These are phyloP conservation scores for Fusarium miscanthi DNA, from an alignment of 2,329 filamentous ascomycete genomes.

Conservation along the genomic window DNA sequence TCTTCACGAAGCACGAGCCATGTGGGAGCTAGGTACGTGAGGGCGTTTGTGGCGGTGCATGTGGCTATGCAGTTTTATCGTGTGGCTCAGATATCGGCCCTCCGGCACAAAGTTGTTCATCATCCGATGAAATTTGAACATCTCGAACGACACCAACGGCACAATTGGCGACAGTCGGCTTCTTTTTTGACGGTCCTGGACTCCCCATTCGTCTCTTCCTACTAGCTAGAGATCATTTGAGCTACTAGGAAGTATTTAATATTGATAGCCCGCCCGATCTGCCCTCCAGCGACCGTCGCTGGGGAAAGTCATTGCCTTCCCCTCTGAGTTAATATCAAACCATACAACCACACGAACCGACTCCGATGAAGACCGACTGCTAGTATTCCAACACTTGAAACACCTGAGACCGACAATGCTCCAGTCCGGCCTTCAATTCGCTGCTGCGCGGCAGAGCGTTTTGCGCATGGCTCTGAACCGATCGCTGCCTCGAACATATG, in stretches of 20 bases:
- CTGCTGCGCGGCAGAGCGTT: constrained; percentile 45
- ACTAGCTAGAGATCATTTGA: constrained; percentile 15
- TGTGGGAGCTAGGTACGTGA: constrained; percentile 28
- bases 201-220: constrained; percentile 11
- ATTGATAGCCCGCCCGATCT: constrained; percentile 16
- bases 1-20: constrained; percentile 29
- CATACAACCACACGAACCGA: constrained; percentile 5
- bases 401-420: constrained; percentile 44
- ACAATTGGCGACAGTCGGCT: constrained; percentile 33
- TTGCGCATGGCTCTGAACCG: constrained; percentile 46
- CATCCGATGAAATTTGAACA: constrained; percentile 46
- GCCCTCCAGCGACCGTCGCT: constrained; percentile 15
- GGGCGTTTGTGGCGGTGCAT: constrained; percentile 1
- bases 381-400: background rate
- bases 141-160: constrained; percentile 24
- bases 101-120: constrained; percentile 44
- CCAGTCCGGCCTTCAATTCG: constrained; percentile 46
- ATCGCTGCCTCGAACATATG: constrained; percentile 47
- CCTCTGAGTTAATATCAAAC: constrained; percentile 30
- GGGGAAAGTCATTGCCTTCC: constrained; percentile 22
- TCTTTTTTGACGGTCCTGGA: constrained; percentile 29
- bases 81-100: constrained; percentile 6
- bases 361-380: constrained; percentile 28
- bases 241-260: constrained; percentile 5
- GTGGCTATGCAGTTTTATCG: constrained; percentile 33